Percentiles rank a stretch among this genome's conserved stretches.
Evolutionary conservation across 768 basidiomycete genomes (phyloP).

Genomic region (Cystofilobasidium bisporidii): DNA sequence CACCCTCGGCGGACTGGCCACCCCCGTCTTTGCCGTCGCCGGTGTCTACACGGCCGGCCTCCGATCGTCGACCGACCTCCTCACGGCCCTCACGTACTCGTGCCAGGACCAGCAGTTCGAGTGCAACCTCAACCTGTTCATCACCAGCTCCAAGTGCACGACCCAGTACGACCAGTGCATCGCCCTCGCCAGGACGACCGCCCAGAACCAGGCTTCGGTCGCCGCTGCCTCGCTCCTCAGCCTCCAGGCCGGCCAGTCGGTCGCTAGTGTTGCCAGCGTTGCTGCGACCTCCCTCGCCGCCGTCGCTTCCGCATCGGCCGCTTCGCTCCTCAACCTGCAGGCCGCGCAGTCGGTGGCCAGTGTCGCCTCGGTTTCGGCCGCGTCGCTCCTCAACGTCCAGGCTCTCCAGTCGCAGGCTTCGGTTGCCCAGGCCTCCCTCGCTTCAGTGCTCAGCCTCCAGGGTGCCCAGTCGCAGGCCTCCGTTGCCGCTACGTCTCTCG

Average conservation of each 20-base stretch:
- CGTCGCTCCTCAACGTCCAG: too few relatives aligned
- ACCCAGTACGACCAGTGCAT: not conserved
- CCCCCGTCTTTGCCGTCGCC: not conserved
- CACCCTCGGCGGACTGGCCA: not conserved
- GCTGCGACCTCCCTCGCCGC: not conserved
- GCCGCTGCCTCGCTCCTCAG: conserved; percentile 3
- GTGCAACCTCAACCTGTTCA: not conserved
- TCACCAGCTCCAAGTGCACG: not conserved
- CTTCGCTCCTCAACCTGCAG: conserved; percentile 2
- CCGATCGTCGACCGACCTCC: not conserved
- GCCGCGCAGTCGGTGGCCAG: not conserved
- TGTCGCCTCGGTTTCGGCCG: not conserved
- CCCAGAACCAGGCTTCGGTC: not conserved
- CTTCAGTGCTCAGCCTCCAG: too few relatives aligned
- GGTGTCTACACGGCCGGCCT: not conserved
- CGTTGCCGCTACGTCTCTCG: not conserved
- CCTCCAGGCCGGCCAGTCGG: not conserved
- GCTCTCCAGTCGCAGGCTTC: too few relatives aligned
- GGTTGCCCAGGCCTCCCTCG: too few relatives aligned
- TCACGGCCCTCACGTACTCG: not conserved
- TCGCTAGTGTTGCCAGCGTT: not conserved
- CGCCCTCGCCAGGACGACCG: not conserved
- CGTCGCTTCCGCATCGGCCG: not conserved
- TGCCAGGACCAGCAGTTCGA: not conserved
- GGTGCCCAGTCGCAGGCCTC: conserved; percentile 9